Evolutionary conservation across 2,329 filamentous ascomycete species (phyloP), one percentile per base, ranked within the genome.

Genomic region (Colletotrichum sp.): DNA sequence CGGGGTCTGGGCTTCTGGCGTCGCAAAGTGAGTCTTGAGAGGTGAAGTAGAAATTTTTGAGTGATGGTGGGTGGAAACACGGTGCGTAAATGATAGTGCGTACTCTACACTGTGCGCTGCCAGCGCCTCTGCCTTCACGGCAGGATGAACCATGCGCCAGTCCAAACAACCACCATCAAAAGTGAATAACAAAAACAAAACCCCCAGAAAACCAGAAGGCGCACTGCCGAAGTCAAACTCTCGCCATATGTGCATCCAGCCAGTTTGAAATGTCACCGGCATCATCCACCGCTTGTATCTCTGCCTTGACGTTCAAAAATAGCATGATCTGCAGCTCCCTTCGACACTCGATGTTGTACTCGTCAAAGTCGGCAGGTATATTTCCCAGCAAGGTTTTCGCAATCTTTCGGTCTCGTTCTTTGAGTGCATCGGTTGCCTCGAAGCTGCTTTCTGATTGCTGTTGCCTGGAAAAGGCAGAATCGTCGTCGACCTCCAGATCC

Each of bases 321-420:
- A 96, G 84, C 94, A 96, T 96, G 1, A 88, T 79, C 80, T 95
- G 94, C 18, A 96, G 79, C 79, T 96, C 93, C 4, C 84, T 83
- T 34, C 85, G 84, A 77, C 91, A 85, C 8, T 87, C 84, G 0
- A 79, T 69, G 4, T 86, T 85, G 18, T 52, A 52, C 3, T 86
- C 82, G 6, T 78, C 77, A 1, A 78, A 18, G 0, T 79, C 78
- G 9, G 82, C 81, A 2, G 79, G 79, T 8, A 79, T 1, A 88
- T 83, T 15, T 83, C 88, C 12, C 84, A 83, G 16, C 96, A 83
- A 79, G 93, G 88, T 4, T 83, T 83, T 79, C 1, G 92, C 94
- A 71, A 90, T 89, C 34, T 84, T 89, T 30, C 94, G 87, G 81
- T 96, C 94, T 52, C 88, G 84, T 0, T 71, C 57, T 1, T 88